These are phyloP conservation scores for Colletotrichum magnum DNA, from an alignment of 2,329 filamentous ascomycete genomes.

Conservation along the genomic window DNA sequence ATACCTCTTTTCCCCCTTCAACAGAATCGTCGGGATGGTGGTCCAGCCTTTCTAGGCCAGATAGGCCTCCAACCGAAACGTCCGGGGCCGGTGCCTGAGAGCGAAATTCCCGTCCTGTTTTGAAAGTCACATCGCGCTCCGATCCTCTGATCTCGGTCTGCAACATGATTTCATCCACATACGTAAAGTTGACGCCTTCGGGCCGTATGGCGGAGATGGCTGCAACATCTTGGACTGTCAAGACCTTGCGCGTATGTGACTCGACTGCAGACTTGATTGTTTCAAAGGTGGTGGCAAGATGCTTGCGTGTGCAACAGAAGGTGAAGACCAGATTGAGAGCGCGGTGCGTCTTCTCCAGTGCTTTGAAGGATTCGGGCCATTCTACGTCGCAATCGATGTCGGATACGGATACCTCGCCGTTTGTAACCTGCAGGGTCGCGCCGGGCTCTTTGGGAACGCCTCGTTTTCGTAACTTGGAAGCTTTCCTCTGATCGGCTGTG, in stretches of 20 bases:
- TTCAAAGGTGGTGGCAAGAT: conserved; percentile 91
- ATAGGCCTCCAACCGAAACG: conserved; percentile 69
- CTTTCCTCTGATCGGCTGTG: not conserved
- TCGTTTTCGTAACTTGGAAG: conserved; percentile 22
- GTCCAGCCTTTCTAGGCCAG: conserved; percentile 62
- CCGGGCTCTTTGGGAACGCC: conserved; percentile 38
- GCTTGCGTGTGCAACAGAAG: conserved; percentile 93
- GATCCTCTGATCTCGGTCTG: conserved; percentile 83
- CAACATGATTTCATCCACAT: conserved; percentile 87
- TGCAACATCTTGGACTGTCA: conserved; percentile 85
- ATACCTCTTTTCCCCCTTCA: conserved; percentile 72
- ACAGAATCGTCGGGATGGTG: conserved; percentile 46
- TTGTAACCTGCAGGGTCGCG: conserved; percentile 35
- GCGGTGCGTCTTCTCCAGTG: conserved; percentile 81
- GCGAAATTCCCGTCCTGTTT: conserved; percentile 67
- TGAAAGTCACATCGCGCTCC: conserved; percentile 75
- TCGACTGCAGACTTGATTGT: conserved; percentile 90
- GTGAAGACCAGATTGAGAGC: conserved; percentile 95
- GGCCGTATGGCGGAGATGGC: conserved; percentile 85
- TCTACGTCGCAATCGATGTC: conserved; percentile 54
- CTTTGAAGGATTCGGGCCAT: conserved; percentile 84
- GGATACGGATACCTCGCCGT: conserved; percentile 13
- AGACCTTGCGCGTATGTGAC: conserved; percentile 78
- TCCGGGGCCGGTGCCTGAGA: conserved; percentile 66
- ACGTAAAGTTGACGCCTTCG: conserved; percentile 83